These are phyloP conservation scores for Perkinsus chesapeaki DNA, from an alignment of 169 alveolate species.

Conservation along the genomic window DNA sequence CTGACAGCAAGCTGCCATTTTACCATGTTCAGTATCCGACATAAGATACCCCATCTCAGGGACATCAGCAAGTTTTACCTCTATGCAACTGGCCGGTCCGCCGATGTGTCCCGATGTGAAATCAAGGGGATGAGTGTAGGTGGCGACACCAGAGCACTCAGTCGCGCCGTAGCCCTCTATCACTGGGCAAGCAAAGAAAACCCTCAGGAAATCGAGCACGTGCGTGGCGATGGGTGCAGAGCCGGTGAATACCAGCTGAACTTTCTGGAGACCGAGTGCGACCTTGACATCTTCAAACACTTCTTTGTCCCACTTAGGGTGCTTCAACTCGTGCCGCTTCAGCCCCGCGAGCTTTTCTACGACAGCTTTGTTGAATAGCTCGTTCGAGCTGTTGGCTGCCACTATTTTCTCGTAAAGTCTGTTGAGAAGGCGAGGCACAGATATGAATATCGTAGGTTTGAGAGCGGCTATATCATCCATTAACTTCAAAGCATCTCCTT, in stretches of 20 bases:
- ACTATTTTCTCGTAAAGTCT: conserved; percentile 49
- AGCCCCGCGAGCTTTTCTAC: background rate
- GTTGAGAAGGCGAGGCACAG: conserved; percentile 71
- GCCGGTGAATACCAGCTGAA: conserved; percentile 64
- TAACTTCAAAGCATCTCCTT: conserved; percentile 63
- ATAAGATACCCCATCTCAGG: background rate
- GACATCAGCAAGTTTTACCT: background rate
- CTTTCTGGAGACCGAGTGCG: conserved; percentile 59
- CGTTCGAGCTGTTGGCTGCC: background rate
- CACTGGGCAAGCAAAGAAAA: conserved; percentile 52
- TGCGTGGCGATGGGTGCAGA: conserved; percentile 73
- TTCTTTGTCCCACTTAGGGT: conserved; percentile 47
- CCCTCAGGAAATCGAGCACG: conserved; percentile 49
- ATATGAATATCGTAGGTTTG: conserved; percentile 68
- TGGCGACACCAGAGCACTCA: background rate
- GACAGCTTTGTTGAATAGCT: background rate
- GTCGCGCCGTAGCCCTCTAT: conserved; percentile 41
- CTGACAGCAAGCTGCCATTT: background rate
- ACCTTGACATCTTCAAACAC: conserved; percentile 57
- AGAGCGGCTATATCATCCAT: conserved; percentile 61
- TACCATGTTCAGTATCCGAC: background rate
- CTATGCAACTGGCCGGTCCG: background rate
- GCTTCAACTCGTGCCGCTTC: background rate
- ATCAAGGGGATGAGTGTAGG: background rate
- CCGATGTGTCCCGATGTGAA: background rate